Percentiles rank a stretch among this genome's conserved stretches.
Conservation (phyloP, 1,139 yeast genomes). For the Magnusiomyces magnusii region DNA sequence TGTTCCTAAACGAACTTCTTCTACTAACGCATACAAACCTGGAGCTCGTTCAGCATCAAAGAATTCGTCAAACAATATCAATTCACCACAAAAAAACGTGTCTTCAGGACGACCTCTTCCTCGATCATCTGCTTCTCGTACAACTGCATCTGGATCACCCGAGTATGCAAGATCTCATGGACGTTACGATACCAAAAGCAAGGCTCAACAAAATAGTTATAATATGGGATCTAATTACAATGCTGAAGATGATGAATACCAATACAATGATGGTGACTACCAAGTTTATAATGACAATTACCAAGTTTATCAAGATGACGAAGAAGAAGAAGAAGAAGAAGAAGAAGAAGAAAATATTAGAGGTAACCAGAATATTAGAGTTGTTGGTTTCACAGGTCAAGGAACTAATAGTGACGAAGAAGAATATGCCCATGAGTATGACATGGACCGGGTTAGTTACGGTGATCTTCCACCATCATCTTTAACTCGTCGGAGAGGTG, state of each 20-base stretch:
- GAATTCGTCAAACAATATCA: background rate
- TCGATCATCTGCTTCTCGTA: background rate
- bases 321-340: background rate
- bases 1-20: background rate
- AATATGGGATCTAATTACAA: background rate
- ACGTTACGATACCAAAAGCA: background rate
- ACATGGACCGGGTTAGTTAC: background rate
- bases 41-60: background rate
- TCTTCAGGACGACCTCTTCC: background rate
- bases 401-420: background rate
- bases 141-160: background rate
- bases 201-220: background rate
- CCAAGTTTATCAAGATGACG: background rate
- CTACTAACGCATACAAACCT: background rate
- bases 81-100: background rate
- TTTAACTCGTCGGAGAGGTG: background rate
- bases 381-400: background rate
- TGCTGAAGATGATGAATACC: slow-evolving; percentile 26
- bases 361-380: background rate
- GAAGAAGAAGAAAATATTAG: background rate
- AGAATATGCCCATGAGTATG: background rate
- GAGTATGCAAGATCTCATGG: background rate
- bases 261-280: slow-evolving; percentile 18
- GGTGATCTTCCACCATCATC: background rate
- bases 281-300: background rate